A percentile compares a stretch with the other conserved stretches of the same genome.
Evolutionary conservation across 192 early-diverging fungal genomes (phyloP).

Genomic region (Umbelopsis sp.): DNA sequence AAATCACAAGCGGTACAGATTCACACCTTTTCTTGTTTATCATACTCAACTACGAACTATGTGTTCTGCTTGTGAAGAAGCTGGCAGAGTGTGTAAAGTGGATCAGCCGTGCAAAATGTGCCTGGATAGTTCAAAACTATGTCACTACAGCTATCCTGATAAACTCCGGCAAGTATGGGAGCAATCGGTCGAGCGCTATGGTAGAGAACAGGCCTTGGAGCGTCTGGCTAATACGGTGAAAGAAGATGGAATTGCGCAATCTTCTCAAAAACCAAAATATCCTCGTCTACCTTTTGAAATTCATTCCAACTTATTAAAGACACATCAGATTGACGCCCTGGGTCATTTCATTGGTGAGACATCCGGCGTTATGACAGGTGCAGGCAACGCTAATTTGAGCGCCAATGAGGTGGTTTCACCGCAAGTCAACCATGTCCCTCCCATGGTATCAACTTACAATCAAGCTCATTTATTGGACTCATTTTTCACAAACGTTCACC

Average conservation of each 20-base stretch:
- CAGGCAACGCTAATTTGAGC: background rate
- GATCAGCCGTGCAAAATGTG: background rate
- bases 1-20: too few relatives aligned
- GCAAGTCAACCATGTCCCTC: background rate
- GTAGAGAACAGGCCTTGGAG: constrained; percentile 10
- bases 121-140: background rate
- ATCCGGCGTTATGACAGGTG: background rate
- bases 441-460: constrained; percentile 9
- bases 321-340: background rate
- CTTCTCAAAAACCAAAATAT: background rate
- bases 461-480: constrained; percentile 15
- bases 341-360: constrained; percentile 12
- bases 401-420: background rate
- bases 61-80: constrained; percentile 9
- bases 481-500: constrained; percentile 6
- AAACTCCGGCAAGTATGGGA: constrained; percentile 7
- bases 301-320: background rate
- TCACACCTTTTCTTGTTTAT: background rate
- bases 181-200: constrained; percentile 10
- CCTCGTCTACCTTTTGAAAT: background rate
- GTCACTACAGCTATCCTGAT: constrained; percentile 14
- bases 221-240: constrained; percentile 10
- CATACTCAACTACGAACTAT: background rate
- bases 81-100: background rate
- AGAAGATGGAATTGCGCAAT: background rate